Percentiles rank a stretch among this genome's conserved stretches.
phyloP scores from a whole-genome alignment of 2,329 filamentous ascomycete species.

The Colletotrichum navitas region DNA sequence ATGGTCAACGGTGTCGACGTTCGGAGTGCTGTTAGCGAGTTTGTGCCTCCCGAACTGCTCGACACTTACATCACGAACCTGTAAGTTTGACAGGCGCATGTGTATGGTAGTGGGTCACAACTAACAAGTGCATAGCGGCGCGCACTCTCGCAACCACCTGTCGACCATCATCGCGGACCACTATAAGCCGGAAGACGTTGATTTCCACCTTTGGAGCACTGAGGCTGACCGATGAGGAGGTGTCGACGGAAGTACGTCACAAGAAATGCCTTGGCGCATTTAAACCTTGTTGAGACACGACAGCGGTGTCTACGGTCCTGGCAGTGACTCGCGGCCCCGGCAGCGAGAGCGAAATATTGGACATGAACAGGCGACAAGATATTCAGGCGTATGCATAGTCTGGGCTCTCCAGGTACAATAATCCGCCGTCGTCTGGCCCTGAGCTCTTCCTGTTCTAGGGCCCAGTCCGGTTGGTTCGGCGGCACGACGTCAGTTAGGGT shows the following conservation, averaged over 20 bases:
- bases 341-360: conserved; percentile 21
- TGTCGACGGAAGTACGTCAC: neutral
- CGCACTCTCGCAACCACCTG: conserved; percentile 78
- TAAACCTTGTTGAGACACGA: conserved; percentile 36
- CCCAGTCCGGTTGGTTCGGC: conserved; percentile 28
- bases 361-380: conserved; percentile 22
- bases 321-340: conserved; percentile 26
- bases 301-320: conserved; percentile 27
- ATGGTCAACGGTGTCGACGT: conserved; percentile 84
- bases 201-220: conserved; percentile 63
- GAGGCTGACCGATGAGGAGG: conserved; percentile 49
- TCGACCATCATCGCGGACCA: conserved; percentile 81
- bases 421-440: conserved; percentile 10
- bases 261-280: conserved; percentile 33
- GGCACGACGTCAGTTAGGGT: conserved; percentile 29
- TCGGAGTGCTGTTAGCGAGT: conserved; percentile 84
- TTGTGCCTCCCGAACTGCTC: conserved; percentile 80
- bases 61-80: conserved; percentile 88
- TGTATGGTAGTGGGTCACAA: neutral
- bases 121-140: conserved; percentile 61
- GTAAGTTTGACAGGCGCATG: conserved; percentile 53
- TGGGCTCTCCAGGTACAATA: conserved; percentile 25
- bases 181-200: conserved; percentile 79
- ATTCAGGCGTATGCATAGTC: conserved; percentile 31
- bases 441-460: conserved; percentile 23